A percentile compares a stretch with the other conserved stretches of the same genome.
Conservation (phyloP, 1,139 yeast genomes). For the Hemisphaericaspora xylanilytica region DNA sequence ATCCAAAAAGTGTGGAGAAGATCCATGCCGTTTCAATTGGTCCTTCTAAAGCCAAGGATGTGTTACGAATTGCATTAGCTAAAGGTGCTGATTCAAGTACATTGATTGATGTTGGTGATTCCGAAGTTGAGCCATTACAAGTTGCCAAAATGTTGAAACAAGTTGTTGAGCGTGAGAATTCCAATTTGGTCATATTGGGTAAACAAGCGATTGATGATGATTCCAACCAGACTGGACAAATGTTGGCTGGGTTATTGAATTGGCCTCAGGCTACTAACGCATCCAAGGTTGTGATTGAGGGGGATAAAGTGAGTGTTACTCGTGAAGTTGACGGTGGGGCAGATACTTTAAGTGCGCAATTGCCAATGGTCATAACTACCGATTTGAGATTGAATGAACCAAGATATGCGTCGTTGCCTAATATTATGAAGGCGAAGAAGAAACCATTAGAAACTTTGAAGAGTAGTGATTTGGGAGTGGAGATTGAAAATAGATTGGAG, state of each 20-base stretch:
- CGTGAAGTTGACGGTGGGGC: conserved; percentile 96
- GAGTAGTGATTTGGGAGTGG: conserved; percentile 70
- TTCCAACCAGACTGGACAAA: conserved; percentile 94
- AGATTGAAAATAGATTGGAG: conserved; percentile 62
- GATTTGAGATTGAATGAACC: conserved; percentile 94
- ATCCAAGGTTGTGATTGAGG: conserved; percentile 71
- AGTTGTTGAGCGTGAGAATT: conserved; percentile 65
- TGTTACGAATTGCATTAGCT: conserved; percentile 85
- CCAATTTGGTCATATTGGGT: conserved; percentile 83
- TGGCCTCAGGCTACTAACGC: conserved; percentile 99
- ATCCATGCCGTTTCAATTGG: conserved; percentile 95
- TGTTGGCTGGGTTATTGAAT: conserved; percentile 86
- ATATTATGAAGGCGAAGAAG: conserved; percentile 97
- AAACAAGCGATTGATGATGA: conserved; percentile 97
- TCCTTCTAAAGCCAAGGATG: conserved; percentile 81
- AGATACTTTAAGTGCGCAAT: conserved; percentile 71
- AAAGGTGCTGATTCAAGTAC: conserved; percentile 91
- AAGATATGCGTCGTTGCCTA: conserved; percentile 89
- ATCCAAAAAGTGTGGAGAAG: conserved; percentile 70
- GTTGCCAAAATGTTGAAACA: conserved; percentile 83
- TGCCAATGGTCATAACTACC: conserved; percentile 87
- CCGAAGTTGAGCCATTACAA: conserved; percentile 78
- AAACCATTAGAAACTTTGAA: conserved; percentile 78
- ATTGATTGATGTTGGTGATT: conserved; percentile 73
- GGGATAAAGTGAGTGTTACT: conserved; percentile 67